Percentiles rank a stretch among this genome's conserved stretches.
Evolutionary conservation across 2,329 filamentous ascomycete genomes (phyloP).

Genomic region (Chaetomium strumarium): DNA sequence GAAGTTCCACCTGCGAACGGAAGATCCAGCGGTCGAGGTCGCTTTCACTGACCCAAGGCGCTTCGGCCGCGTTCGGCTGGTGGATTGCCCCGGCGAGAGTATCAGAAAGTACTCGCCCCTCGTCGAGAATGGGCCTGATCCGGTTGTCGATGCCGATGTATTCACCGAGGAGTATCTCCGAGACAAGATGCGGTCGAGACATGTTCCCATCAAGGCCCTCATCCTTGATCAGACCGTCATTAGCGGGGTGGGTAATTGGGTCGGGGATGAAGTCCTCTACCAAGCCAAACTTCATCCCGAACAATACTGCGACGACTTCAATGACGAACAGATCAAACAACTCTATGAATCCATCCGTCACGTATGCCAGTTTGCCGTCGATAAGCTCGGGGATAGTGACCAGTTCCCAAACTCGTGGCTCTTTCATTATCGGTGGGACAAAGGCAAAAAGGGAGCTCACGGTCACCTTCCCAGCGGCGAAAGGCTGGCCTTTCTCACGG

Average conservation of each 20-base stretch:
- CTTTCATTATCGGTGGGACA: constrained; percentile 84
- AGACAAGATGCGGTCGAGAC: constrained; percentile 66
- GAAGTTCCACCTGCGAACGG: constrained; percentile 69
- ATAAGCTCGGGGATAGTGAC: constrained; percentile 72
- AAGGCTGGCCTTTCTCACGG: constrained; percentile 78
- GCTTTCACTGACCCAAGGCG: constrained; percentile 83
- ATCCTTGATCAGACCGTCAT: constrained; percentile 83
- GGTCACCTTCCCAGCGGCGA: constrained; percentile 74
- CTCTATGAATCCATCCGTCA: constrained; percentile 69
- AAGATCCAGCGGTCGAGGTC: constrained; percentile 48
- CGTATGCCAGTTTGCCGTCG: constrained; percentile 75
- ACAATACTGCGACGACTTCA: constrained; percentile 82
- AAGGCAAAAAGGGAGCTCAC: constrained; percentile 67
- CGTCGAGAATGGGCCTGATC: constrained; percentile 90
- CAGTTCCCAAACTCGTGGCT: constrained; percentile 84
- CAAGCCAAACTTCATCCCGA: constrained; percentile 86
- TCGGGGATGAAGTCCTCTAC: constrained; percentile 89
- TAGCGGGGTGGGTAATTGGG: constrained; percentile 95
- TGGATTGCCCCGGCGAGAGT: constrained; percentile 70
- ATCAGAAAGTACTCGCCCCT: constrained; percentile 74
- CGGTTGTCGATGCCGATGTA: constrained; percentile 71
- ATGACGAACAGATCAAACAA: constrained; percentile 60
- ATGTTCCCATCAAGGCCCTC: constrained; percentile 82
- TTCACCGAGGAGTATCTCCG: constrained; percentile 72
- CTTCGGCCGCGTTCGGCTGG: constrained; percentile 71